phyloP scores from a whole-genome alignment of 2,329 filamentous ascomycete genomes.

The Fusarium pseudoanthophilum region DNA sequence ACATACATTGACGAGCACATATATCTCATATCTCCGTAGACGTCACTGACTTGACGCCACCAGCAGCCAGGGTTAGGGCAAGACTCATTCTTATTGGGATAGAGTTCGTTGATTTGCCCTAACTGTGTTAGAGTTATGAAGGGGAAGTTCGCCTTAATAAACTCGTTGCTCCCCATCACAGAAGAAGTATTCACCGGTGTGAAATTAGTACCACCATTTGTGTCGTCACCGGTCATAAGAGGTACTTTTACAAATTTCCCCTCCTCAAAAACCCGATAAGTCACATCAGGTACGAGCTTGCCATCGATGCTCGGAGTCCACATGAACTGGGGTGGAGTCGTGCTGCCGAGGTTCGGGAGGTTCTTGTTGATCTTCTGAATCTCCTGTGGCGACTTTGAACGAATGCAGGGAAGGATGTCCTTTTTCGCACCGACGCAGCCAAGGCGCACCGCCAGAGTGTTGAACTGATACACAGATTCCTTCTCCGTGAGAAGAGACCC shows the following conservation, averaged over 20 bases:
- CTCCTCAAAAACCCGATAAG: conserved; percentile 59
- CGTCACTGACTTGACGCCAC: conserved; percentile 52
- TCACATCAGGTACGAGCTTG: conserved; percentile 60
- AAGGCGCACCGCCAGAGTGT: conserved; percentile 57
- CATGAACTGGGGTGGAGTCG: conserved; percentile 58
- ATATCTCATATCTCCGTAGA: conserved; percentile 51
- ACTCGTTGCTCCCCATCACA: conserved; percentile 47
- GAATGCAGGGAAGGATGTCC: conserved; percentile 59
- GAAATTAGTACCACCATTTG: conserved; percentile 53
- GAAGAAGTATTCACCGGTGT: conserved; percentile 47
- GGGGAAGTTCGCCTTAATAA: conserved; percentile 50
- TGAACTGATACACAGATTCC: conserved; percentile 64
- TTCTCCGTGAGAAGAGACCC: conserved; percentile 58
- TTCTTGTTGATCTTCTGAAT: conserved; percentile 57
- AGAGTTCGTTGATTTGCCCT: conserved; percentile 48
- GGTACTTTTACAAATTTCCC: conserved; percentile 66
- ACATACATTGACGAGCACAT: conserved; percentile 51
- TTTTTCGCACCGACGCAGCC: conserved; percentile 50
- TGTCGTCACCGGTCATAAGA: conserved; percentile 57
- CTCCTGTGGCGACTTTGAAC: conserved; percentile 52
- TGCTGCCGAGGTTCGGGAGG: conserved; percentile 46
- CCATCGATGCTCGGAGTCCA: conserved; percentile 67
- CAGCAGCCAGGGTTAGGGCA: conserved; percentile 49
- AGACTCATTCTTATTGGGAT: conserved; percentile 50
- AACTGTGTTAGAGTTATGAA: conserved; percentile 48